Evolutionary conservation across 768 basidiomycete species (phyloP).

Genomic region (Trametes meyenii): DNA sequence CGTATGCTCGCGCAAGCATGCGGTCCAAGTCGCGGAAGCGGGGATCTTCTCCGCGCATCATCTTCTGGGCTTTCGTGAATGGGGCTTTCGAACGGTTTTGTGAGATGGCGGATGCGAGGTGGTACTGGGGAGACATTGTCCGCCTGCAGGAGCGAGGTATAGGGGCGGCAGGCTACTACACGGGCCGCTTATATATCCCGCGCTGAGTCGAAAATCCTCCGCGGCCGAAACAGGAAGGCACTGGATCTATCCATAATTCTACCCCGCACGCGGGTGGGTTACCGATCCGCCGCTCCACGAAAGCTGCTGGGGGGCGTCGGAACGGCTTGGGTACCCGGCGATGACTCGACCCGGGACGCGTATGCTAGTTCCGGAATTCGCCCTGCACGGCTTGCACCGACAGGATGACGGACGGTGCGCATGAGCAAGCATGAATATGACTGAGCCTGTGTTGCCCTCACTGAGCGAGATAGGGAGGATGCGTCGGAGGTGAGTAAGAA

Average conservation of each 20-base stretch:
- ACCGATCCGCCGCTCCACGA: conserved; percentile 9
- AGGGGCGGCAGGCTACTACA: neutral
- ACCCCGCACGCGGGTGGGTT: neutral
- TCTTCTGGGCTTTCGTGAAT: conserved; percentile 11
- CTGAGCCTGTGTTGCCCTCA: conserved; percentile 10
- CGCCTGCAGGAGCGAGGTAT: neutral
- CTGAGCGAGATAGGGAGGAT: too few relatives aligned
- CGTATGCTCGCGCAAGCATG: conserved; percentile 19
- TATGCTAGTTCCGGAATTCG: neutral
- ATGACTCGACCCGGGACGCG: conserved; percentile 16
- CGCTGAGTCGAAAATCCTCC: neutral
- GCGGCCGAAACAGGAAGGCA: neutral
- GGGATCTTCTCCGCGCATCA: conserved; percentile 14
- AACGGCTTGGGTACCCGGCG: neutral
- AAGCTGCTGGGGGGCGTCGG: neutral
- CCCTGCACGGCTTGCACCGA: neutral
- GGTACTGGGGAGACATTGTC: conserved; percentile 19
- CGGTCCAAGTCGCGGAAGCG: conserved; percentile 22
- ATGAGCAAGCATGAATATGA: conserved; percentile 13
- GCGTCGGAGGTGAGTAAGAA: conserved; percentile 20
- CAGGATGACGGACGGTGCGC: neutral
- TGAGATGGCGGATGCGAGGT: neutral
- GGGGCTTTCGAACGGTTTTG: neutral
- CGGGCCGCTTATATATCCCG: neutral
- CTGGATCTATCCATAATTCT: neutral